A percentile compares a stretch with the other conserved stretches of the same genome.
phyloP scores from a whole-genome alignment of 129 eudicot species.

The Glebionis coronaria region DNA sequence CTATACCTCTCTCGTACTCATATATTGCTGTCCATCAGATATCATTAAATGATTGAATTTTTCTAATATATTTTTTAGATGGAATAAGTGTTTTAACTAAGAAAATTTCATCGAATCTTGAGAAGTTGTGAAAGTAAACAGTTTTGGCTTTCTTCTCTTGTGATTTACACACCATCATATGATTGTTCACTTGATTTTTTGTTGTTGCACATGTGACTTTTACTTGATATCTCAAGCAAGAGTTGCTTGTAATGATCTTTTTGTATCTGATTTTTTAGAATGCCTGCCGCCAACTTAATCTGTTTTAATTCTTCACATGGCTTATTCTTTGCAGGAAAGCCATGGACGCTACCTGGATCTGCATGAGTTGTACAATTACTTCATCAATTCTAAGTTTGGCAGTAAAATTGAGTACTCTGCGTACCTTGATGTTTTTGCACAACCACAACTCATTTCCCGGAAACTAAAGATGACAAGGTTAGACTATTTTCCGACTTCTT shows the following conservation, averaged over 20 bases:
- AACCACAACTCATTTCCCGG: slow-evolving; percentile 61
- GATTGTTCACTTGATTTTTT: no score
- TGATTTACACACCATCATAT: no score
- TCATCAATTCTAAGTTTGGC: slow-evolving; percentile 84
- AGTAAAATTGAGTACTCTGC: slow-evolving; percentile 68
- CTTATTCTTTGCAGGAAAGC: slow-evolving; percentile 66
- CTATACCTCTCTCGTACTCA: not conserved
- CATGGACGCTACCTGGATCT: slow-evolving; percentile 87
- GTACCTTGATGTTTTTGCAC: slow-evolving; percentile 75
- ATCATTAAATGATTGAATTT: no score
- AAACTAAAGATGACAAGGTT: slow-evolving; percentile 77
- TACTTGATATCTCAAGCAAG: no score
- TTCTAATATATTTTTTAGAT: no score
- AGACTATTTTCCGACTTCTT: not conserved
- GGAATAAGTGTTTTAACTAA: no score
- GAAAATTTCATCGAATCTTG: no score
- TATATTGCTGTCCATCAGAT: not conserved
- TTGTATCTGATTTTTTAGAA: no score
- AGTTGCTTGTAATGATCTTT: no score
- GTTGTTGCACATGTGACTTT: no score
- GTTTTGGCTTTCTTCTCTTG: no score
- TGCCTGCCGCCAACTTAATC: not conserved
- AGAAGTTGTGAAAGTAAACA: no score
- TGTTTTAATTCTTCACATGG: not conserved
- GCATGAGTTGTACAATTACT: slow-evolving; percentile 81